Evolutionary conservation across 192 early-diverging fungal genomes (phyloP).

Genomic region (Gaertneriomyces semiglobifer): DNA sequence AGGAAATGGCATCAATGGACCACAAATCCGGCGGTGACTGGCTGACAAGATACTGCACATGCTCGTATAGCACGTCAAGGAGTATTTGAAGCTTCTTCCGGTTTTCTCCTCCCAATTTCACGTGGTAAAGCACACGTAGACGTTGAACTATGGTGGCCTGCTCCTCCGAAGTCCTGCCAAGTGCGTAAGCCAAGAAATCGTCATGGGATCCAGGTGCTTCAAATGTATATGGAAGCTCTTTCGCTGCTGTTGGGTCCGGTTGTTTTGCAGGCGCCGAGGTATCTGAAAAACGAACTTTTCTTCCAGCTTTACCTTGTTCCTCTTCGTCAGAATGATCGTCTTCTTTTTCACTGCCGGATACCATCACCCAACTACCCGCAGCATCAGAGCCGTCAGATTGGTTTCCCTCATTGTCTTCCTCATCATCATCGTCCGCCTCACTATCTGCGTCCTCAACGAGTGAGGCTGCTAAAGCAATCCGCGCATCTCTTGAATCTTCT

Average conservation of each 20-base stretch:
- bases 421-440: constrained; percentile 25
- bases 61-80: constrained; percentile 65
- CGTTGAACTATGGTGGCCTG: constrained; percentile 73
- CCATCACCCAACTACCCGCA: constrained; percentile 17
- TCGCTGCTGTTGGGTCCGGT: constrained; percentile 31
- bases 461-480: no score
- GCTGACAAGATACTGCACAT: constrained; percentile 61
- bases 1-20: constrained; percentile 25
- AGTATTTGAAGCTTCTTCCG: constrained; percentile 66
- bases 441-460: not conserved
- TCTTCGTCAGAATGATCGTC: constrained; percentile 15
- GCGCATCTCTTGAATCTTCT: constrained; percentile 25
- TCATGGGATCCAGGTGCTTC: constrained; percentile 69
- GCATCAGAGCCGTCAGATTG: constrained; percentile 17
- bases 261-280: constrained; percentile 3
- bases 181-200: constrained; percentile 66
- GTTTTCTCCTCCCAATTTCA: constrained; percentile 79
- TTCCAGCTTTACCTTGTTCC: constrained; percentile 35
- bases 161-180: constrained; percentile 62
- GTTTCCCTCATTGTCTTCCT: constrained; percentile 37
- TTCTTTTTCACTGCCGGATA: no score
- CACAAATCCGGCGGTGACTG: constrained; percentile 44
- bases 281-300: constrained; percentile 33
- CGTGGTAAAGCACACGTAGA: constrained; percentile 78
- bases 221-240: constrained; percentile 82